Evolutionary conservation across 352 stramenopile genomes (phyloP), one percentile per base, ranked within the genome.

Genomic region (Phytophthora syringae): DNA sequence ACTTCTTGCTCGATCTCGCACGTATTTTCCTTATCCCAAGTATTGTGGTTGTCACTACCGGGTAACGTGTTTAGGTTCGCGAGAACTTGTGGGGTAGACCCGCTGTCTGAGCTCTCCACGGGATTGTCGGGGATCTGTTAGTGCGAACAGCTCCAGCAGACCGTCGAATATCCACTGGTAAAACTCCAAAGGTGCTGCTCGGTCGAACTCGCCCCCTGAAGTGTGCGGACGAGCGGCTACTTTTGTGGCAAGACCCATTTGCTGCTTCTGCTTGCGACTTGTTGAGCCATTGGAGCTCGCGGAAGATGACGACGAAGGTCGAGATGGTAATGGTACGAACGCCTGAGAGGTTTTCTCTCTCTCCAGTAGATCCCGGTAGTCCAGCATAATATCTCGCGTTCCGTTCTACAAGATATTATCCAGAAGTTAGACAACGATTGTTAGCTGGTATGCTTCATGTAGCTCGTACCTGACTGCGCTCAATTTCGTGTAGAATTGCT

Each of bases 401-500:
- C 87, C 79, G 44, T 90, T 73, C 78, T 88, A 34, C 28, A 40
- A 21, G 45, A 15, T 12, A 49, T 15, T 42, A 47, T 20, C 20
- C 40, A 54, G 10, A 32, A 25, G 16, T 9, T 25, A 24, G 7
- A 24, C 7, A 21, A 24, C 16, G 5, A 24, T 7, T 11, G 10
- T 47, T 25, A 60, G 28, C 30, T 59, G 11, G 11, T 47, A 28
- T 28, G 5, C 18, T 36, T 36, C 20, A 36, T 6, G 20, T 11
- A 52, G 10, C 34, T 34, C 53, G 16, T 40, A 88, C 81, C 66
- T 90, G 82, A 59, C 77, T 90, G 9, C 84, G 77, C 42, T 82
- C 65, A 24, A 93, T 89, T 50, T 93, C 82, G 21, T 79, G 60
- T 21, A 89, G 36, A 34, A 93, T 89, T 9, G 80, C 67, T 4